Evolutionary conservation across 176 grass and related monocot genomes (phyloP), one percentile per base, ranked within the genome.

Genomic region (Raddia guianensis): DNA sequence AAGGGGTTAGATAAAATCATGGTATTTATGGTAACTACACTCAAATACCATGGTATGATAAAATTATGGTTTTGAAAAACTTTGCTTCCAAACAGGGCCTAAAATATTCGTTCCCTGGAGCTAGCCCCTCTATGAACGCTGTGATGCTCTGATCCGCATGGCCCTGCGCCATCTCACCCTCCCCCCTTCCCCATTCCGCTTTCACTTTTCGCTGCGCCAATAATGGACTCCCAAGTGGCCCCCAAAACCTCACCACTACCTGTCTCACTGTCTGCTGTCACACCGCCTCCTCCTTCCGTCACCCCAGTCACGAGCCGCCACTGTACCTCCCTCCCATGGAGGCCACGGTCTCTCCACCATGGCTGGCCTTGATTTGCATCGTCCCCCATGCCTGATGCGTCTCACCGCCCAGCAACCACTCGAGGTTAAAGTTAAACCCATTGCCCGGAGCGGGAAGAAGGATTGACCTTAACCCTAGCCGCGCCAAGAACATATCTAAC

Each of bases 201-300:
- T 51, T 6, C 9, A 42, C 27, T 74, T 70, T 86, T 70, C 33
- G 37, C 33, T 46, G 49, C 59, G 44, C 52, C 82, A 82, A 76
- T 85, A 40, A 80, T 84, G 45, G 11, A 58, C 72, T 19, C 85
- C 81, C 72, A 73, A 5, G 72, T 88, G 54, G 71, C 63, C 82
- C 70, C 13, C 16, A 51, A 60, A 71, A 18, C 60, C 50, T 76
- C 21, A n/a, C 68, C 60, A 66, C 37, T 35, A 45, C 50, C 20
- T 27, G 42, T 21, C 42, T 6, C 11, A 32, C 67, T 72, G 16
- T 3, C 7, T 3, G 0, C 35, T 13, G 75, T 4, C 49, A 13
- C 12, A 35, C 37, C 52, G 14, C 16, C 21, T 42, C 62, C 9
- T 45, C 47, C 37, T 40, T 40, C 37, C 37, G 2, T 5, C 37